Base-by-base conservation (phyloP, 768 basidiomycete species). In the Collybia sordida region DNA sequence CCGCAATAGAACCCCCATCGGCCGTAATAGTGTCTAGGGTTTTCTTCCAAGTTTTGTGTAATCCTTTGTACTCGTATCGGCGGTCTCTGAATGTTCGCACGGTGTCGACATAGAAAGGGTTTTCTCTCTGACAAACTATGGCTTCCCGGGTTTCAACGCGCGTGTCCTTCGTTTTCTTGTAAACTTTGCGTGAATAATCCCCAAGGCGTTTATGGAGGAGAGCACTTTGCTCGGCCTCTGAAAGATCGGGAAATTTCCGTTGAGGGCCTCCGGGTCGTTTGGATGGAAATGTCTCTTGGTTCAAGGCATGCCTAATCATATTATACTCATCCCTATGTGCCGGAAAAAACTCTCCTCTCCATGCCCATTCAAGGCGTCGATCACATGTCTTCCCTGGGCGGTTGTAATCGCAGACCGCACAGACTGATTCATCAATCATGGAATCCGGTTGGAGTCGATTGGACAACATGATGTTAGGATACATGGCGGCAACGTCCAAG, bases 391-490 rank as follows among this genome's bases (percentile, higher is more conserved):
- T 99, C 18, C 91, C 93, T 0, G 97, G 95, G 7, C 95, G 83
- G 60, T 99, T 99, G 67, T 88, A 98, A 69, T 99, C 97, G 71
- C 97, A 99, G 1, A 98, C 94, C 1, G 97, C 97, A 62, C 97
- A 99, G 15, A 87, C 88, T 17, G 96, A 85, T 66, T 98, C 97
- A 61, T 95, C 93, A 8, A 98, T 88, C 73, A 98, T 90, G 1
- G 97, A 97, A 69, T 99, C 97, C 2, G 97, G 97, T 59, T 99
- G 97, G 2, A 99, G 79, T 27, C 97, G 91, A 64, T 99, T 99
- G 15, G 95, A 98, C 75, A 99, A 86, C 97, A 99, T 99, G 82
- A 99, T 98, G 69, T 98, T 99, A 49, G 97, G 97, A 66, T 99
- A 98, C 97, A 99, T 99, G 55, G 97, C 97, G 2, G 97, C 97